Percentiles rank a stretch among this genome's conserved stretches.
Conservation (phyloP, 169 alveolate genomes). For the Babesia gibsoni region DNA sequence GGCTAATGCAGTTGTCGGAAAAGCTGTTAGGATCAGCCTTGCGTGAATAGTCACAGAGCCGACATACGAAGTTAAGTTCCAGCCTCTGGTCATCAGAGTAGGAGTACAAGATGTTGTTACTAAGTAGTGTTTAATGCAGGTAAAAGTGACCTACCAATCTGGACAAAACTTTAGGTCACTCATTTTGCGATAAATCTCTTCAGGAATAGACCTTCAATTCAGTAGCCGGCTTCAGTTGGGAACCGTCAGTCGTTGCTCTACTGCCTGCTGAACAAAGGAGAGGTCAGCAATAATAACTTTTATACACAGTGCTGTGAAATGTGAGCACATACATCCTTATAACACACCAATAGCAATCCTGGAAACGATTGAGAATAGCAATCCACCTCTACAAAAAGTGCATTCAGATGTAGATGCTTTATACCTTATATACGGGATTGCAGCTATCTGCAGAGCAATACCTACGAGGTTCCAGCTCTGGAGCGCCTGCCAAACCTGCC, state of each 20-base stretch:
- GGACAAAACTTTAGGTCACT: conserved; percentile 68
- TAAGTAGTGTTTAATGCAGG: neutral
- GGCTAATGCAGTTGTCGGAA: conserved; percentile 69
- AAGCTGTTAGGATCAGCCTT: conserved; percentile 67
- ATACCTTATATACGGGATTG: conserved; percentile 40
- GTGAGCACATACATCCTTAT: neutral
- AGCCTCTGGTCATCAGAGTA: conserved; percentile 61
- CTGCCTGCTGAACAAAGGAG: neutral
- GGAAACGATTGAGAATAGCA: conserved; percentile 10
- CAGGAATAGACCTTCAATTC: neutral
- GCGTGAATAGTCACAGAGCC: conserved; percentile 70
- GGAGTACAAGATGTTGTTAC: conserved; percentile 74
- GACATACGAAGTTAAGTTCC: conserved; percentile 71
- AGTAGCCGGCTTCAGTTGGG: neutral
- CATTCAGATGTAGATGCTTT: neutral
- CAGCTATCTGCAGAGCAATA: conserved; percentile 17
- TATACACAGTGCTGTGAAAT: conserved; percentile 24
- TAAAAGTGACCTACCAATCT: conserved; percentile 44
- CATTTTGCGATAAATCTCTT: conserved; percentile 6
- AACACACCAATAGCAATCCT: conserved; percentile 18
- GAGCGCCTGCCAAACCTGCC: conserved; percentile 50
- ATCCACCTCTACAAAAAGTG: conserved; percentile 8
- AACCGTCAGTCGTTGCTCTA: neutral
- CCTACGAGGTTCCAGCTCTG: conserved; percentile 59
- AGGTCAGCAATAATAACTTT: conserved; percentile 18